A percentile compares a stretch with the other conserved stretches of the same genome.
These are phyloP conservation scores for Penicillium manginii DNA, from an alignment of 495 filamentous ascomycete species.

Conservation along the genomic window DNA sequence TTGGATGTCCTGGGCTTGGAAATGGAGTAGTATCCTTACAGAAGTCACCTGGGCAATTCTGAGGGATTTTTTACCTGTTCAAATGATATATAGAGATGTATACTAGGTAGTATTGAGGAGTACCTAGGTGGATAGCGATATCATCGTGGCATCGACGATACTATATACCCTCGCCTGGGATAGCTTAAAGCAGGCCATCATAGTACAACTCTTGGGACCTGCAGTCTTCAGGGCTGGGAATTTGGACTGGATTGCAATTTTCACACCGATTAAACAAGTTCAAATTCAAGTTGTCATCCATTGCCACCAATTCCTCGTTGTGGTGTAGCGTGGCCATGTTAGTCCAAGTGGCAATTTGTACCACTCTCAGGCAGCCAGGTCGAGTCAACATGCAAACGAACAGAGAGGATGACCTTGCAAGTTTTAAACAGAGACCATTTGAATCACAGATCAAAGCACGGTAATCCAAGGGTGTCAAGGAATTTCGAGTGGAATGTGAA, in stretches of 20 bases:
- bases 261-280: neutral
- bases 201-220: conserved; percentile 4
- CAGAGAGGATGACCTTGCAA: neutral
- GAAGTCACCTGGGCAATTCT: too few species aligned
- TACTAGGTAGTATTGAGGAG: neutral
- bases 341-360: conserved; percentile 2
- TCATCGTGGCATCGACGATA: neutral
- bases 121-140: neutral
- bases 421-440: neutral
- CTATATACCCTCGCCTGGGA: neutral
- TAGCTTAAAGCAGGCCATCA: neutral
- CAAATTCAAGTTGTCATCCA: too few species aligned
- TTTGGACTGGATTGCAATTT: neutral
- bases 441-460: neutral
- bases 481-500: neutral
- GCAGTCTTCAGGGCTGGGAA: conserved; percentile 5
- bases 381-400: neutral
- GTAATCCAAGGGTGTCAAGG: neutral
- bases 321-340: neutral
- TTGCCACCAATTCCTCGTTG: neutral
- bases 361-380: conserved; percentile 7
- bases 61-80: too few species aligned
- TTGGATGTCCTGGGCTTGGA: neutral
- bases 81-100: too few species aligned
- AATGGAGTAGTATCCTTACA: too few species aligned